phyloP scores from a whole-genome alignment of 805 yeast species.

The Grigorovia yakushimaensis region DNA sequence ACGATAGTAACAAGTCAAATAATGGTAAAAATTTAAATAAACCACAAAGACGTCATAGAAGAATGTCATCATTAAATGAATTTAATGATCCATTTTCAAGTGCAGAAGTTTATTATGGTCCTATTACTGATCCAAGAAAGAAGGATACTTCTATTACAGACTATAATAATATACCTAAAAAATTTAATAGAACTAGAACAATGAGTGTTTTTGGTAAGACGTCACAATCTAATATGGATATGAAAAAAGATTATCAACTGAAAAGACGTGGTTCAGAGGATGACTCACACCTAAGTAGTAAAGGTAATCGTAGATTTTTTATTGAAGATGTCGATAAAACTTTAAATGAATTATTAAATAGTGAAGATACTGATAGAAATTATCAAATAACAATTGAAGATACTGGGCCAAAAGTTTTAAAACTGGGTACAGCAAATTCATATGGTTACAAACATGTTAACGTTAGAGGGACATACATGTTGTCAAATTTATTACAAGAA shows the following conservation, averaged over 20 bases:
- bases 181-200: conserved; percentile 46
- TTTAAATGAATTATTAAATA: conserved; percentile 52
- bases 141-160: not conserved
- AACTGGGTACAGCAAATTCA: conserved; percentile 75
- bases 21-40: not conserved
- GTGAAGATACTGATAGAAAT: conserved; percentile 80
- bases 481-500: conserved; percentile 79
- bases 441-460: conserved; percentile 66
- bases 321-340: conserved; percentile 70
- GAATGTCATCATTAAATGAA: conserved; percentile 39
- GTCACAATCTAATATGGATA: conserved; percentile 15
- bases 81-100: conserved; percentile 50
- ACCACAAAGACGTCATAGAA: conserved; percentile 9
- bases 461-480: conserved; percentile 81
- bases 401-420: conserved; percentile 72
- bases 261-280: conserved; percentile 49
- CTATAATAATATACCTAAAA: conserved; percentile 2
- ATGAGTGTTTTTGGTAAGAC: conserved; percentile 36
- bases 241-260: conserved; percentile 18
- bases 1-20: not conserved
- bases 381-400: conserved; percentile 81
- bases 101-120: conserved; percentile 66
- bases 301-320: conserved; percentile 41
- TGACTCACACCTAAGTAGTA: conserved; percentile 32
- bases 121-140: conserved; percentile 45